phyloP scores from a whole-genome alignment of 352 stramenopile genomes.

The Phytophthora podocarpi region DNA sequence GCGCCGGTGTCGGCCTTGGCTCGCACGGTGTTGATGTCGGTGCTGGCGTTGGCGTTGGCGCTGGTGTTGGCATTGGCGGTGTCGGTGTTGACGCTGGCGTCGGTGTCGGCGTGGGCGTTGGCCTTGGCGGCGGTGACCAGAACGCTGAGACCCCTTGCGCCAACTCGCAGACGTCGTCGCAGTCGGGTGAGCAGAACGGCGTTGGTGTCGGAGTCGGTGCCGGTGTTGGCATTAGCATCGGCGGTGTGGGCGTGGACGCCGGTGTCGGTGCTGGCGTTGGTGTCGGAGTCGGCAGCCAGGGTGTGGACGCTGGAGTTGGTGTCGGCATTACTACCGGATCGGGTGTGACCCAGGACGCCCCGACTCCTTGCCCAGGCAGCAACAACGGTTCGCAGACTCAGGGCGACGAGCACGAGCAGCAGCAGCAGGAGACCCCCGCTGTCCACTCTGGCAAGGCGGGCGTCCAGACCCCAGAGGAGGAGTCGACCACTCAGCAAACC shows the following conservation, averaged over 20 bases:
- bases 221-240: conserved; percentile 3
- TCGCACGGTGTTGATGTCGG: too few species aligned
- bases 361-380: conserved; percentile 14
- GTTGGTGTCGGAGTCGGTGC: conserved; percentile 1
- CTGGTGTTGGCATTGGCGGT: too few species aligned
- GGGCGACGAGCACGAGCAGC: conserved; percentile 8
- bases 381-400: conserved; percentile 12
- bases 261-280: background rate
- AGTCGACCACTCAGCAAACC: conserved; percentile 19
- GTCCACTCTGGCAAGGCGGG: conserved; percentile 4
- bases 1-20: too few species aligned
- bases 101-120: too few species aligned
- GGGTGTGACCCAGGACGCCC: background rate
- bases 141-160: background rate
- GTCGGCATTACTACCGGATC: background rate
- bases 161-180: background rate
- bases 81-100: too few species aligned
- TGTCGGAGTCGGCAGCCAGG: too few species aligned
- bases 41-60: too few species aligned
- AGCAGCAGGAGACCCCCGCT: background rate
- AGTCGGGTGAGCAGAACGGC: conserved; percentile 4
- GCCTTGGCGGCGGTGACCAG: background rate
- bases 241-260: background rate
- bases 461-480: conserved; percentile 4
- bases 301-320: background rate